These are phyloP conservation scores for Ceraceosorus guamensis DNA, from an alignment of 1,284 basidiomycete genomes.

Conservation along the genomic window DNA sequence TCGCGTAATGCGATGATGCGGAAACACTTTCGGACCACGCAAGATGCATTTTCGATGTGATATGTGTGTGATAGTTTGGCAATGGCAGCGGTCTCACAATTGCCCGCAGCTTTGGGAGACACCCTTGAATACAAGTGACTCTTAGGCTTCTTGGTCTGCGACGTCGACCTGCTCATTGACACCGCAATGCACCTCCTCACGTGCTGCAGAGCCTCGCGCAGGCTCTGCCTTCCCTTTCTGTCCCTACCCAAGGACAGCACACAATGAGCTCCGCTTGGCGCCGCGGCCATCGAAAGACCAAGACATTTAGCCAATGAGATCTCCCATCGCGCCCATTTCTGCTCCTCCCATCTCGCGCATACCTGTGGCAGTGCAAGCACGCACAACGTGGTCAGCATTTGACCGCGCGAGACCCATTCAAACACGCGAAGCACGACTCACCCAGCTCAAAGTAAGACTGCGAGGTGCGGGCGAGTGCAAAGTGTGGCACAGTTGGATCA, in stretches of 20 bases:
- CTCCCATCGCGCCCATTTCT: constrained; percentile 51
- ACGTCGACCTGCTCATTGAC: neutral
- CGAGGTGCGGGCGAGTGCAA: constrained; percentile 5
- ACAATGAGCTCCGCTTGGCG: neutral
- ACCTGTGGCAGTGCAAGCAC: constrained; percentile 8
- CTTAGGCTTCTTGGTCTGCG: neutral
- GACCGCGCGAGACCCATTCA: too few species aligned
- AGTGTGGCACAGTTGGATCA: neutral
- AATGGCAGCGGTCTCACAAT: neutral
- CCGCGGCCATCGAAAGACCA: neutral
- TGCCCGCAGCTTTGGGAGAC: neutral
- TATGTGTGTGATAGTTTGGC: too few species aligned
- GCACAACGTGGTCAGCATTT: too few species aligned
- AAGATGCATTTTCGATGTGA: too few species aligned
- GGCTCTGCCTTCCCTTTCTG: neutral
- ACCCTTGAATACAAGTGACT: neutral
- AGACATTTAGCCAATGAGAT: constrained; percentile 38
- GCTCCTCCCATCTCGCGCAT: constrained; percentile 53
- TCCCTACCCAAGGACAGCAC: neutral
- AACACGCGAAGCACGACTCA: too few species aligned
- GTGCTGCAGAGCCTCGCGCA: neutral
- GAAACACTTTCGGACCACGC: too few species aligned
- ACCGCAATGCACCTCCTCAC: neutral
- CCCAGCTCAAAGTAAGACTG: constrained; percentile 53
- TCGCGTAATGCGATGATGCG: too few species aligned